Evolutionary conservation across 2,329 filamentous ascomycete species (phyloP).

Genomic region (Fusarium cyanostomum): DNA sequence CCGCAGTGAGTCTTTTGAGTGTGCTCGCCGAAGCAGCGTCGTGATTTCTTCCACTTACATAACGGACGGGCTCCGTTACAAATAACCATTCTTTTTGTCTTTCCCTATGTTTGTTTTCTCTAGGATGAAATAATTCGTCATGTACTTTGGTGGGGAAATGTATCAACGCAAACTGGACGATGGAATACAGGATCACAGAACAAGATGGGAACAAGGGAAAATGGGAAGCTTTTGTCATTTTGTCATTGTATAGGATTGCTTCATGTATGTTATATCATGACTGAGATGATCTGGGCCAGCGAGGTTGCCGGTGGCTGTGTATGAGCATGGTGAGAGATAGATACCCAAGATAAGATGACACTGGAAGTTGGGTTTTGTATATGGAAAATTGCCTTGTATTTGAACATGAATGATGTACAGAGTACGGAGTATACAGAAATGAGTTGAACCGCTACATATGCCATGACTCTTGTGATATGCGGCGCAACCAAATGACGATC

Average conservation of each 20-base stretch:
- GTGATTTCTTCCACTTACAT: background rate
- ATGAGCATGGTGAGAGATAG: slow-evolving; percentile 17
- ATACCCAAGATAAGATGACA: slow-evolving; percentile 28
- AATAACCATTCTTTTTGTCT: slow-evolving; percentile 6
- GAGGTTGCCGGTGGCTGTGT: slow-evolving; percentile 1
- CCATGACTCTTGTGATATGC: background rate
- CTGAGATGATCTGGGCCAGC: background rate
- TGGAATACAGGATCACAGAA: slow-evolving; percentile 28
- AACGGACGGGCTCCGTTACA: slow-evolving; percentile 20
- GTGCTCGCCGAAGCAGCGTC: slow-evolving; percentile 67
- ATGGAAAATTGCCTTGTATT: background rate
- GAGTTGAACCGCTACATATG: background rate
- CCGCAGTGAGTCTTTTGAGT: slow-evolving; percentile 66
- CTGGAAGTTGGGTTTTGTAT: background rate
- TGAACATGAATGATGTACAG: background rate
- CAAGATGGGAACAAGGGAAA: slow-evolving; percentile 9
- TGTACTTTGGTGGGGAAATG: slow-evolving; percentile 1
- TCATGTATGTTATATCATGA: slow-evolving; percentile 23
- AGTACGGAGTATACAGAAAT: background rate
- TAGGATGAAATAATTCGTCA: background rate
- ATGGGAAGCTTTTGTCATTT: background rate
- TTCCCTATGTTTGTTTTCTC: background rate
- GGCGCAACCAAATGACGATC: background rate
- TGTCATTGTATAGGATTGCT: slow-evolving; percentile 20
- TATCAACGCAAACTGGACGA: slow-evolving; percentile 6